phyloP scores from a whole-genome alignment of 2,329 filamentous ascomycete species.

The Sporothrix luriei region DNA sequence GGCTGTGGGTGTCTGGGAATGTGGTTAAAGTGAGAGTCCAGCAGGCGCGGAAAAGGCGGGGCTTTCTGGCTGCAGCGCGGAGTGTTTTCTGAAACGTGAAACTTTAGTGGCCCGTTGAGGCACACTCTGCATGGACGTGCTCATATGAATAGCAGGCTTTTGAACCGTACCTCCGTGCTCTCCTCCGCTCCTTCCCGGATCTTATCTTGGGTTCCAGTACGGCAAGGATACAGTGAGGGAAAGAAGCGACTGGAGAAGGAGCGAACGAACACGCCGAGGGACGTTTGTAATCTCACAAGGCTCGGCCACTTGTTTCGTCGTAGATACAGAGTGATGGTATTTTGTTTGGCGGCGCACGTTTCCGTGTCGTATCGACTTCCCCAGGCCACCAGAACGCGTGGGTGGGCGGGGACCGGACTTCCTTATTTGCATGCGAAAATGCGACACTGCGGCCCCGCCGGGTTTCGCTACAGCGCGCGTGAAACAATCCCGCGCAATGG shows the following conservation, averaged over 20 bases:
- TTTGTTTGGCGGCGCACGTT: conserved; percentile 14
- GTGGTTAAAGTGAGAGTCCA: not conserved
- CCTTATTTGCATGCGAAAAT: not conserved
- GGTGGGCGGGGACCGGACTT: not conserved
- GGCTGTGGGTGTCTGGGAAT: not conserved
- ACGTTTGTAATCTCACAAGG: not conserved
- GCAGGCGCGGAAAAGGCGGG: not conserved
- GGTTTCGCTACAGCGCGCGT: conserved; percentile 25
- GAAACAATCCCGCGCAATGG: conserved; percentile 22
- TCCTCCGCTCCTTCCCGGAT: conserved; percentile 9
- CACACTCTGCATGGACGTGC: not conserved
- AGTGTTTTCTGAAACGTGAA: conserved; percentile 31
- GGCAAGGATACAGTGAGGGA: not conserved
- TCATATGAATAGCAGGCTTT: not conserved
- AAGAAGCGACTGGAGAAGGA: not conserved
- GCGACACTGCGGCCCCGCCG: conserved; percentile 19
- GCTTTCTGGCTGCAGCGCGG: not conserved
- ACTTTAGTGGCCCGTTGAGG: not conserved
- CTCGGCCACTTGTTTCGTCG: not conserved
- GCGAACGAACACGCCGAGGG: not conserved
- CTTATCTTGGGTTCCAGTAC: not conserved
- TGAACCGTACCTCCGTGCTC: not conserved
- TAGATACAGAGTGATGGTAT: not conserved
- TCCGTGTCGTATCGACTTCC: conserved; percentile 11
- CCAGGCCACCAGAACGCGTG: not conserved